Evolutionary conservation across 176 grass and related monocot species (phyloP).

Genomic region (Pontederia paniculata): DNA sequence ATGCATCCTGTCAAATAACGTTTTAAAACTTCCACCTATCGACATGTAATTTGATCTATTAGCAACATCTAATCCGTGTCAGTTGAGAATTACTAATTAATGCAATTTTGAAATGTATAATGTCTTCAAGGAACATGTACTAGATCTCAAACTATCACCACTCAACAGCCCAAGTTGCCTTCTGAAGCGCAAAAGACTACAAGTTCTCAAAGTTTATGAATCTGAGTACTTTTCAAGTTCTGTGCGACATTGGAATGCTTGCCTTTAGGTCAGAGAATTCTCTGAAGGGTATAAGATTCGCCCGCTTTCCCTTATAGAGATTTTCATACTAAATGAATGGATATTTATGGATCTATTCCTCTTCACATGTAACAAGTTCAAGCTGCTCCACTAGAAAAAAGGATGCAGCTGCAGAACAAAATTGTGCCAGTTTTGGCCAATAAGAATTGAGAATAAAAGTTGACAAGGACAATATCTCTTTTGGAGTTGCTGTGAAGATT

Average conservation of each 20-base stretch:
- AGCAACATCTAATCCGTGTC: too few relatives aligned
- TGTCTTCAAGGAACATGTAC: too few relatives aligned
- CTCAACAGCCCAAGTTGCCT: too few relatives aligned
- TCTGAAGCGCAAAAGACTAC: too few relatives aligned
- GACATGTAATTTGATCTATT: too few relatives aligned
- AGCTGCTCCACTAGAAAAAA: slow-evolving; percentile 37
- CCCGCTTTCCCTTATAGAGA: slow-evolving; percentile 18
- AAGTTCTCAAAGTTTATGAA: neutral
- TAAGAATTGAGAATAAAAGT: slow-evolving; percentile 34
- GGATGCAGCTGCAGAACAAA: slow-evolving; percentile 40
- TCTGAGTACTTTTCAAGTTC: slow-evolving; percentile 2
- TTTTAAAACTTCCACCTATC: too few relatives aligned
- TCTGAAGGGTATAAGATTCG: slow-evolving; percentile 54
- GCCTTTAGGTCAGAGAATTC: slow-evolving; percentile 33
- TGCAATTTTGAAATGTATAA: too few relatives aligned
- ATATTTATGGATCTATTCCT: slow-evolving; percentile 32
- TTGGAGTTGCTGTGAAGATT: slow-evolving; percentile 58
- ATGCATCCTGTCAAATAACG: slow-evolving; percentile 33
- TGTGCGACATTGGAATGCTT: slow-evolving; percentile 8
- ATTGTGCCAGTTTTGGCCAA: slow-evolving; percentile 5
- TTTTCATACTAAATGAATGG: slow-evolving; percentile 21
- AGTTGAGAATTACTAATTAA: too few relatives aligned
- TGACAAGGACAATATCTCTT: slow-evolving; percentile 91
- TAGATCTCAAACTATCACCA: too few relatives aligned
- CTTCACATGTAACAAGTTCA: slow-evolving; percentile 40